Evolutionary conservation across 805 yeast genomes (phyloP).

Genomic region (Yarrowia sp.): DNA sequence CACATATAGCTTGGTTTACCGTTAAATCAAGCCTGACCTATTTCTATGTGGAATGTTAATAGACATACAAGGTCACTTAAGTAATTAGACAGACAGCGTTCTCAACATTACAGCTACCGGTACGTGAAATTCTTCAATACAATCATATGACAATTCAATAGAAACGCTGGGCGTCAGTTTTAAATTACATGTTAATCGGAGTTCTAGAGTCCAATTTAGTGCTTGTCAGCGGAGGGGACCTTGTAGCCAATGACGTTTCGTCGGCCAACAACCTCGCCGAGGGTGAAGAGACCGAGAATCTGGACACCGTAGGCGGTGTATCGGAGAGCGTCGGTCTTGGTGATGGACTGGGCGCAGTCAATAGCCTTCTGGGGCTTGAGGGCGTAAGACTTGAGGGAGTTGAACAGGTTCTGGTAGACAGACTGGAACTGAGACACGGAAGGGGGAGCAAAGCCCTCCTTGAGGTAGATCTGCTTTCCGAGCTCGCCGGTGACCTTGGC

Average conservation of each 20-base stretch:
- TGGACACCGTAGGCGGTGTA: conserved; percentile 82
- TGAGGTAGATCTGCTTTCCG: conserved; percentile 80
- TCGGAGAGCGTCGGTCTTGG: conserved; percentile 65
- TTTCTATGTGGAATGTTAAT: too few relatives aligned
- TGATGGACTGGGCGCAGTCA: conserved; percentile 56
- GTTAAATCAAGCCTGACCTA: too few relatives aligned
- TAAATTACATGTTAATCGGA: conserved; percentile 32
- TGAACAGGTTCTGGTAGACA: conserved; percentile 64
- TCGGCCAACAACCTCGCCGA: conserved; percentile 97
- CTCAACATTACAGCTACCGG: too few relatives aligned
- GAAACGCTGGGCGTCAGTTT: conserved; percentile 32
- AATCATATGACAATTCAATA: not conserved
- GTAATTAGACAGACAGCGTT: too few relatives aligned
- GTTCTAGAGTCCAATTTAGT: conserved; percentile 21
- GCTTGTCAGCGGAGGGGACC: conserved; percentile 36
- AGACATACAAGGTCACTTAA: too few relatives aligned
- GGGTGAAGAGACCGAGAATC: conserved; percentile 85
- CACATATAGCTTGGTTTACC: too few relatives aligned
- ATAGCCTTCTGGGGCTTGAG: conserved; percentile 68
- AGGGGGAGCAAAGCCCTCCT: conserved; percentile 96
- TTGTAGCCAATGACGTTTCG: conserved; percentile 87
- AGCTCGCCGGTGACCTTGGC: conserved; percentile 67
- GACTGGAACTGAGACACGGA: conserved; percentile 73
- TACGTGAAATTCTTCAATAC: not conserved
- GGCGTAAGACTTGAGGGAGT: conserved; percentile 48